Evolutionary conservation across 2,329 filamentous ascomycete genomes (phyloP).

Genomic region (Didymella keratinophila): DNA sequence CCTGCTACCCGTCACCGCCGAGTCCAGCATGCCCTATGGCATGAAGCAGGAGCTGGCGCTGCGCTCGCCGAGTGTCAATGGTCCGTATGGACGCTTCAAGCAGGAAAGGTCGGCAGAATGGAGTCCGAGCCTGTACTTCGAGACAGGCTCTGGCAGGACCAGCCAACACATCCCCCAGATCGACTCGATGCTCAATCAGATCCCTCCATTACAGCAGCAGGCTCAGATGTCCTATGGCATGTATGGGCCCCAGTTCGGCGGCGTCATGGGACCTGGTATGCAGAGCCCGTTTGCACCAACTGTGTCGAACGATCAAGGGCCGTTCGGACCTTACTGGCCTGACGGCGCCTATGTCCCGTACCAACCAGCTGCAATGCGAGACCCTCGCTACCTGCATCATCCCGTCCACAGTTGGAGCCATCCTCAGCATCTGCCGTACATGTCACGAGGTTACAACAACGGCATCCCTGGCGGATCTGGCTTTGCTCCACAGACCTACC

Average conservation of each 20-base stretch:
- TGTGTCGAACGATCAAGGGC: conserved; percentile 52
- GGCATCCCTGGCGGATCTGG: conserved; percentile 34
- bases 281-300: conserved; percentile 50
- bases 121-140: conserved; percentile 49
- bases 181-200: conserved; percentile 69
- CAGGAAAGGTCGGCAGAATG: conserved; percentile 40
- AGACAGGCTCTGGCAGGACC: conserved; percentile 44
- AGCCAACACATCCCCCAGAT: conserved; percentile 60
- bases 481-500: conserved; percentile 38
- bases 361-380: conserved; percentile 51
- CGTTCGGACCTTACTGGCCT: conserved; percentile 53
- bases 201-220: conserved; percentile 57
- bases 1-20: conserved; percentile 69
- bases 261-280: conserved; percentile 44
- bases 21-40: conserved; percentile 45
- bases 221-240: conserved; percentile 57
- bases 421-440: conserved; percentile 40
- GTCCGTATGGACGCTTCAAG: conserved; percentile 26
- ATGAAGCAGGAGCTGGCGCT: conserved; percentile 50
- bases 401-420: conserved; percentile 42
- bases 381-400: conserved; percentile 47
- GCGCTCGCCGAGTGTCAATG: conserved; percentile 38
- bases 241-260: conserved; percentile 45
- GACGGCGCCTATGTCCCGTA: conserved; percentile 53
- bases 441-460: conserved; percentile 39